Conservation (phyloP, 768 basidiomycete species). For the Termitomyces sp. region DNA sequence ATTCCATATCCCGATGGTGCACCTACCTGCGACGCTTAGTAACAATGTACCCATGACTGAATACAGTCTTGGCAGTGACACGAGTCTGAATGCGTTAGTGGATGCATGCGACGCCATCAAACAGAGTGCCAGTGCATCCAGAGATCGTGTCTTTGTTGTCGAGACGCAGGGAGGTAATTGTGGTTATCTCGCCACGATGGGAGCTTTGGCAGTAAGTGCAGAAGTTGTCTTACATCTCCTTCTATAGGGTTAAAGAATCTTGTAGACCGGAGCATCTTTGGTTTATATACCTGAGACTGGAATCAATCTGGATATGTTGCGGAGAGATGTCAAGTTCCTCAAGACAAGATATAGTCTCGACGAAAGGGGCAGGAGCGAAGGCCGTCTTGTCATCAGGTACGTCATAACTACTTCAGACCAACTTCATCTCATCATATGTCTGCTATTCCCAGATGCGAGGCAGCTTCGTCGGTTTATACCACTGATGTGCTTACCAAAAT, state of each 20-base stretch:
- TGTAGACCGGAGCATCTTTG: constrained; percentile 83
- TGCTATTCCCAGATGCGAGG: constrained; percentile 63
- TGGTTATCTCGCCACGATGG: constrained; percentile 94
- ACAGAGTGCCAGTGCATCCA: constrained; percentile 94
- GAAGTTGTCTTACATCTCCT: not conserved
- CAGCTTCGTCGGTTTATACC: constrained; percentile 82
- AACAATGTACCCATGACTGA: constrained; percentile 99
- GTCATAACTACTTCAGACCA: constrained; percentile 18
- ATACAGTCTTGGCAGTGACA: constrained; percentile 93
- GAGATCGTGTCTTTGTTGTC: constrained; percentile 95
- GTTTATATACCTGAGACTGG: constrained; percentile 94
- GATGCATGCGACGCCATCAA: constrained; percentile 98
- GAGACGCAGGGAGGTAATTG: constrained; percentile 98
- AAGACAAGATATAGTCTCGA: constrained; percentile 84
- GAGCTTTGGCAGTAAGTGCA: constrained; percentile 83
- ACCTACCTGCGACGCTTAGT: constrained; percentile 94
- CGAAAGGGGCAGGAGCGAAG: constrained; percentile 85
- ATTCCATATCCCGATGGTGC: constrained; percentile 94
- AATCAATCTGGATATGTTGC: constrained; percentile 77
- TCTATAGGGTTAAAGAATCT: not conserved
- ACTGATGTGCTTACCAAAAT: constrained; percentile 92
- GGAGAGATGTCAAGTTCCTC: constrained; percentile 84
- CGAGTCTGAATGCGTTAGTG: constrained; percentile 95
- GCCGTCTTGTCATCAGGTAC: constrained; percentile 88
- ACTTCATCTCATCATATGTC: not conserved